Evolutionary conservation across 73 alveolate species (phyloP), one percentile per base, ranked within the genome.

Genomic region (Tetrahymena borealis): DNA sequence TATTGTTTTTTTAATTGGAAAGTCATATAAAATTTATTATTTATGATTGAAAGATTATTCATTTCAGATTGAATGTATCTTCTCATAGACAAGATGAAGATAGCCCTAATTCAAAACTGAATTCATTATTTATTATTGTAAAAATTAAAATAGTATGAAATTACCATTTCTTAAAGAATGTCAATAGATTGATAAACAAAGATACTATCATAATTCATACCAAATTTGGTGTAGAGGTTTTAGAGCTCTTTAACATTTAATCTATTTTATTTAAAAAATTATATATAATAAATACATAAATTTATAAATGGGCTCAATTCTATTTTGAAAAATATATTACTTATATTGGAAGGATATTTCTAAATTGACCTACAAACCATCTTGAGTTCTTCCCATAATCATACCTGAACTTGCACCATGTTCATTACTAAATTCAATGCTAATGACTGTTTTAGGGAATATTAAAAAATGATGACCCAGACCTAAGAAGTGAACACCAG

Each of bases 391-490:
- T 90, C 97, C 94, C 91, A 91, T 94, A 15, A 95, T 95, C 20
- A 96, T 95, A 13, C 96, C 96, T 78, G 93, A 91, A 93, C 93
- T 95, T 40, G 97, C 97, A 9, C 95, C 91, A 90, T 91, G 92
- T 39, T 91, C 92, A 15, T 78, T 79, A 38, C 96, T 93, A 91
- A 92, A 95, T 92, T 95, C 97, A 85, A 95, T 95, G 31, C 95
- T 95, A 78, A 93, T 95, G 1, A 95, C 97, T 33, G 97, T 95
- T 79, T 95, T 95, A 41, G 97, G 97, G 92, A 95, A 95, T 95
- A 91, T 91, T 32, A 95, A 91, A 43, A 95, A 95, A 7, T 95
- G 94, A 90, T 95, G 97, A 9, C 97, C 96, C 77, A 95, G 91
- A 38, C 97, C 97, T 40, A 95, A 91, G 37, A 95, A 95, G 94